Evolutionary conservation across 2,329 filamentous ascomycete genomes (phyloP), one percentile per base, ranked within the genome.

Genomic region (Tolypocladium endophyticum): DNA sequence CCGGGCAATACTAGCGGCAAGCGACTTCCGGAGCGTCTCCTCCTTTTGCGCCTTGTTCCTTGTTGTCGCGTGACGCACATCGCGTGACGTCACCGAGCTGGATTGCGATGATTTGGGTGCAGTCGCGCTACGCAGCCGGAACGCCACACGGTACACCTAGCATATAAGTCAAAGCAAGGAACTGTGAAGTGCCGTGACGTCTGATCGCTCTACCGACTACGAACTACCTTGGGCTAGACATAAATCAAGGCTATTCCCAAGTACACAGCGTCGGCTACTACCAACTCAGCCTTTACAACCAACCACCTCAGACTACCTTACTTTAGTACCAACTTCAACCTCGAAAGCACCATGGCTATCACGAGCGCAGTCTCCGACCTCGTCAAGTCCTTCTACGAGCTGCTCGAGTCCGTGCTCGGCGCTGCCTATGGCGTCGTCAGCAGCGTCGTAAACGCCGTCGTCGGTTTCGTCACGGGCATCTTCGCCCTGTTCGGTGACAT

Each of bases 381-480:
- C 56, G 66, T 76, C 67, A 73, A 71, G 64, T 76, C 73, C 66
- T 67, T 77, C 65, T 76, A 73, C 61, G 74, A 77, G 67, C 73
- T 78, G 36, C 61, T 76, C 45, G 65, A 71, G 39, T 75, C 74
- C 6, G 61, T 77, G 56, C 63, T 77, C 35, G 64, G 66, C 39
- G 69, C 74, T n/a, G 56, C 71, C 52, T 72, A 71, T 63, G 56
- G 69, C 59, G 43, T 76, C 39, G 60, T 76, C 18, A 69, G 73
- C 53, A 69, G 69, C 39, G 52, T 74, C 36, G 43, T 77, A 55
- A 65, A 64, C 25, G 69, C 72, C 16, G 58, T 75, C 54, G 60
- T 75, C 56, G 66, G 68, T 64, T 73, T 76, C 63, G 66, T 77
- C 60, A 67, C 65, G 25, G 73, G 75, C 33, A 50, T 77, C 55